phyloP scores from a whole-genome alignment of 495 filamentous ascomycete species.

The Amniculicola lignicola region DNA sequence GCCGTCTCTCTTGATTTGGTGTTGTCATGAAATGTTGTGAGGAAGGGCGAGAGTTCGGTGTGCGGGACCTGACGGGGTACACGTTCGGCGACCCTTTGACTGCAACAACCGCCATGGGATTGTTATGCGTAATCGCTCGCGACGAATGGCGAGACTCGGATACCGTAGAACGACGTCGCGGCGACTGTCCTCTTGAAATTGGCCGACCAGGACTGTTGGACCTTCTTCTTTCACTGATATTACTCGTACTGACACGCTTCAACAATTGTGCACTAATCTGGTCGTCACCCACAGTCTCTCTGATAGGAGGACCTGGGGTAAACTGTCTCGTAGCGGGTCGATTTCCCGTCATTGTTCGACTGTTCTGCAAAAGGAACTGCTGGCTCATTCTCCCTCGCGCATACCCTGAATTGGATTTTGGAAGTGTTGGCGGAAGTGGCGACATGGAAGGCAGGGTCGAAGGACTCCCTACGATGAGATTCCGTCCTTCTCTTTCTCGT shows the following conservation, averaged over 20 bases:
- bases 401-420: neutral
- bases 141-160: no score
- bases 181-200: neutral
- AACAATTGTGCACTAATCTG: neutral
- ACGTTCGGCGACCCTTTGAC: neutral
- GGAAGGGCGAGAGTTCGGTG: neutral
- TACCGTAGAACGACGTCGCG: no score
- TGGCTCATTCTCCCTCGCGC: neutral
- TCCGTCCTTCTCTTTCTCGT: neutral
- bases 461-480: conserved; percentile 3
- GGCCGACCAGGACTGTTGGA: neutral
- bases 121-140: neutral
- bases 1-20: neutral
- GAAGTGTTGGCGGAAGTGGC: neutral
- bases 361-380: conserved; percentile 13
- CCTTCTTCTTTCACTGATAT: neutral
- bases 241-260: conserved; percentile 5
- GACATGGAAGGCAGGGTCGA: conserved; percentile 1
- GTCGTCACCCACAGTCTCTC: neutral
- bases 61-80: neutral
- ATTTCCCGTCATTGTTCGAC: conserved; percentile 1
- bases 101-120: neutral
- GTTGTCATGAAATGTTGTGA: no score
- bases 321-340: neutral
- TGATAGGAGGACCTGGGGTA: neutral